Base-by-base conservation (phyloP, 177 flowering plant genomes). In the Telopea speciosissima region DNA sequence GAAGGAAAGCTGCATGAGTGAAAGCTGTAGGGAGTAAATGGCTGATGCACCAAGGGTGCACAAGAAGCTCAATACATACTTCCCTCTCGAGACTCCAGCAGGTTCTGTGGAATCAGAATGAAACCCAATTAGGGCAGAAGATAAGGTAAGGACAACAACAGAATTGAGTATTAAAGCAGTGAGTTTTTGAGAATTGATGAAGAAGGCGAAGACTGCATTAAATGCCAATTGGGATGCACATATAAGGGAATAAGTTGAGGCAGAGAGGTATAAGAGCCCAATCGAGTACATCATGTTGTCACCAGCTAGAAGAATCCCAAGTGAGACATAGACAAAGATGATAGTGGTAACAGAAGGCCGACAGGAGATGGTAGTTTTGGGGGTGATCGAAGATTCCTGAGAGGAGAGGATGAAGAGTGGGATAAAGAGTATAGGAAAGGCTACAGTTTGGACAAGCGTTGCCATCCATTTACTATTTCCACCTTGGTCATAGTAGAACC, bases 401-500 rank as follows among this genome's bases (percentile, higher is more conserved):
- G 85, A 58, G 11, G 84, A 78, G 40, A 80, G 78, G 26, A 86
- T 56, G 65, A 81, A 40, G 44, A 81, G 67, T 0, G 91, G 89
- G 66, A 88, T 49, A 70, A 75, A 62, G 25, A 88, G 86, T 42
- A 89, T 63, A 1, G 93, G 93, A 70, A 90, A 90, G 40, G 74
- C 96, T 63, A 83, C 87, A 44, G 87, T 77, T 78, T 88, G 91
- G 36, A 86, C 87, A 9, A 91, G 70, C 0, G 93, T 89, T 2
- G 91, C 81, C 79, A 81, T 28, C 86, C 86, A 83, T 73, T 67
- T 83, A 73, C 97, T 91, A 63, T 89, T 89, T 58, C 97, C 93
- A 36, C 97, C 97, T 70, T 85, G 68, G 24, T 85, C 87, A 71
- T 85, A 90, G 71, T 90, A 90, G 75, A 85, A 84, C 72, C 87